Conservation (phyloP, 768 basidiomycete species). For the Russula abietina region DNA sequence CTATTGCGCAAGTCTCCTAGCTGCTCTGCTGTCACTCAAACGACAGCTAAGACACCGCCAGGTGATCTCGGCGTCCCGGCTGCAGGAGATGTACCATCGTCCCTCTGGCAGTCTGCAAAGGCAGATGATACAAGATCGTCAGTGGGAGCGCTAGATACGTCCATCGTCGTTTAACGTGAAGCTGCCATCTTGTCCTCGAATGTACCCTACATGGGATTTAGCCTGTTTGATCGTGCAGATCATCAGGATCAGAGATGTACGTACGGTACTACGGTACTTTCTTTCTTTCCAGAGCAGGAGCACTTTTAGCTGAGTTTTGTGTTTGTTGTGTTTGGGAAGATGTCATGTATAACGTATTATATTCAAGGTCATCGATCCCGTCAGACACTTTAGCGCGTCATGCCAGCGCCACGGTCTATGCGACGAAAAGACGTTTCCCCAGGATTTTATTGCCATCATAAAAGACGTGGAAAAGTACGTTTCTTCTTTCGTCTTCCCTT, state of each 20-base stretch:
- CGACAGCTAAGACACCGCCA: background rate
- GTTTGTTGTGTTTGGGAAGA: conserved; percentile 5
- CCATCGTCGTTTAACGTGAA: conserved; percentile 11
- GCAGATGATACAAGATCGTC: background rate
- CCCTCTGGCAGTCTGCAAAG: background rate
- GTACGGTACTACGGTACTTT: background rate
- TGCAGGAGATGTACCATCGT: background rate
- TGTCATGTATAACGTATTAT: conserved; percentile 17
- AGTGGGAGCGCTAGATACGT: conserved; percentile 1
- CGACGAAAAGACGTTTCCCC: conserved; percentile 10
- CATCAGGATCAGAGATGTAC: conserved; percentile 17
- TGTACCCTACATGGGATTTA: conserved; percentile 17
- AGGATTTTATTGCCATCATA: conserved; percentile 2
- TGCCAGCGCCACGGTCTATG: conserved; percentile 7
- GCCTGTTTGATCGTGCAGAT: conserved; percentile 10
- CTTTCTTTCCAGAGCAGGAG: too few relatives aligned
- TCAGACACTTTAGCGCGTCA: conserved; percentile 1
- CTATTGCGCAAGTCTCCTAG: conserved; percentile 7
- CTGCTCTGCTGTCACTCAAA: background rate
- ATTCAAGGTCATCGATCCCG: conserved; percentile 14
- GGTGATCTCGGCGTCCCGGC: background rate
- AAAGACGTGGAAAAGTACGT: conserved; percentile 9
- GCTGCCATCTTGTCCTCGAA: background rate
- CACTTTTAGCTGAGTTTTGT: background rate
- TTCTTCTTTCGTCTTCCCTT: background rate